These are phyloP conservation scores for Claviceps sp. DNA, from an alignment of 2,329 filamentous ascomycete genomes.

Conservation along the genomic window DNA sequence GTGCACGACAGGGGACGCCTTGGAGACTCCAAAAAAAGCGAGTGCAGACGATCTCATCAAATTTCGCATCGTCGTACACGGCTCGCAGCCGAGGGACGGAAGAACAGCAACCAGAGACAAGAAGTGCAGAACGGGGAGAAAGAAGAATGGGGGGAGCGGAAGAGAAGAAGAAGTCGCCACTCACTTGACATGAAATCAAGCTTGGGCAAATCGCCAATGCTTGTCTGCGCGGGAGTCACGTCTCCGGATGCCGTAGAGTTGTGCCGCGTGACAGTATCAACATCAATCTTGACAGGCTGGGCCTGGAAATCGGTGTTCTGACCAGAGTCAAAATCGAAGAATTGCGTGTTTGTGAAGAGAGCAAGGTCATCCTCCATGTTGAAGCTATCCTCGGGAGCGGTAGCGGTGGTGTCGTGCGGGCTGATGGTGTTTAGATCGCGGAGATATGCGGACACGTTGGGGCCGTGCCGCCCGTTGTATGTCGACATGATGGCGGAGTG, in stretches of 20 bases:
- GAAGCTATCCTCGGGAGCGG: conserved; percentile 40
- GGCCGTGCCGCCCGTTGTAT: conserved; percentile 63
- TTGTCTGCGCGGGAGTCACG: conserved; percentile 24
- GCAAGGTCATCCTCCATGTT: conserved; percentile 59
- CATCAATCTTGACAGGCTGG: conserved; percentile 30
- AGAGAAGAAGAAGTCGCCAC: conserved; percentile 13
- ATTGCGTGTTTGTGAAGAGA: conserved; percentile 71
- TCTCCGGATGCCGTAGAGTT: conserved; percentile 24
- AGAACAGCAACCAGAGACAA: neutral
- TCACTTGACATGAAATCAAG: conserved; percentile 39
- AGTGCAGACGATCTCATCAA: neutral
- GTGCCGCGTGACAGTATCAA: conserved; percentile 15
- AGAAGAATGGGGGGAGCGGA: neutral
- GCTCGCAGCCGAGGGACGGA: neutral
- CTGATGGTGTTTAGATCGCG: conserved; percentile 69
- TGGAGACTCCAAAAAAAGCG: neutral
- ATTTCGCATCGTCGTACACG: neutral
- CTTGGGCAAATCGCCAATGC: conserved; percentile 31
- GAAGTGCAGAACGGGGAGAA: neutral
- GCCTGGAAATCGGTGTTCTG: conserved; percentile 44
- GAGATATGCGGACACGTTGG: conserved; percentile 83
- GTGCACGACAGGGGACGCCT: neutral
- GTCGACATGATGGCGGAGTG: conserved; percentile 43
- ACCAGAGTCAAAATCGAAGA: conserved; percentile 65
- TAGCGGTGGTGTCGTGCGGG: conserved; percentile 37